Percentiles rank a stretch among this genome's conserved stretches.
These are phyloP conservation scores for Carpinus fangiana DNA, from an alignment of 306 rosid genomes.

Conservation along the genomic window DNA sequence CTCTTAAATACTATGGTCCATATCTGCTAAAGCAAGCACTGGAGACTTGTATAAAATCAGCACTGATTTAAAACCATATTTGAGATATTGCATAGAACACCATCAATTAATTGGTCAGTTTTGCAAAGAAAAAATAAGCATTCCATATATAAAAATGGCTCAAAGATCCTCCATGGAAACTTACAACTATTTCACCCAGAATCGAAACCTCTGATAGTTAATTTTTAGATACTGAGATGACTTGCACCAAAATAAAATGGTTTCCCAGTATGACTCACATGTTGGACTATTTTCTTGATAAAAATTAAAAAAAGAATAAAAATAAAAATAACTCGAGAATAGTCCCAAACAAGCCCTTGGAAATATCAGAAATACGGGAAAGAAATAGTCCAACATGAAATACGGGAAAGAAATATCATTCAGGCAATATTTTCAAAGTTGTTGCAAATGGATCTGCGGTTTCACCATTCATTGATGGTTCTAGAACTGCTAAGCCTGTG, in stretches of 20 bases:
- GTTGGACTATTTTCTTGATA: neutral
- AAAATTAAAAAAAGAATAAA: neutral
- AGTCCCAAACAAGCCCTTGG: neutral
- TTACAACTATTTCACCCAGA: neutral
- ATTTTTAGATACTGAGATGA: no score
- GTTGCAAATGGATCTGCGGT: no score
- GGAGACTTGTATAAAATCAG: neutral
- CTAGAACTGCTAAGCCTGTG: no score
- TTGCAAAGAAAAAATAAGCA: neutral
- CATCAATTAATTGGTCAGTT: neutral
- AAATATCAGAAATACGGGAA: no score
- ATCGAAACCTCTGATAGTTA: neutral
- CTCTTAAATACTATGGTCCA: neutral
- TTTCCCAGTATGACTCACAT: neutral
- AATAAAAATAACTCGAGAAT: neutral
- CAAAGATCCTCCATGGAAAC: neutral
- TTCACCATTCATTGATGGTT: no score
- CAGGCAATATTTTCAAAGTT: no score
- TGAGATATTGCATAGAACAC: neutral
- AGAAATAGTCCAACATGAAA: no score
- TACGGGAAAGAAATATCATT: no score
- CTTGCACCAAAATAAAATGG: neutral
- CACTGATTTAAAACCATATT: neutral
- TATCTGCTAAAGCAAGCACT: neutral
- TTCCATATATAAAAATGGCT: neutral